Evolutionary conservation across 169 alveolate genomes (phyloP).

Genomic region (Plasmodium knowlesi): DNA sequence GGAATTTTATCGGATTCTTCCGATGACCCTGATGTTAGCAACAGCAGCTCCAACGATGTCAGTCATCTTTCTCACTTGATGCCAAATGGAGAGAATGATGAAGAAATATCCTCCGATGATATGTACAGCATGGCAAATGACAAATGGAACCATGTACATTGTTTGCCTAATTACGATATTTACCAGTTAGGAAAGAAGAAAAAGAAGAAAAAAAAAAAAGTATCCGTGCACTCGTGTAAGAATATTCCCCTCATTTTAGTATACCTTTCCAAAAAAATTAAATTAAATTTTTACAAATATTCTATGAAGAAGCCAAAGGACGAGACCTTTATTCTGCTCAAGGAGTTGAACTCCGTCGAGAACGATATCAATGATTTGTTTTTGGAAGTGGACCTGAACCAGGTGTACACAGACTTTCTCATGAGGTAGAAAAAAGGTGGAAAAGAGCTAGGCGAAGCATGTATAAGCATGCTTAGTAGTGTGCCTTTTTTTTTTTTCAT

Average conservation of each 20-base stretch:
- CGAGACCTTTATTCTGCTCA: conserved; percentile 59
- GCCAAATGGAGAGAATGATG: conserved; percentile 3
- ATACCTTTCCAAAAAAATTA: conserved; percentile 61
- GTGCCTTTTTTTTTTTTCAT: background rate
- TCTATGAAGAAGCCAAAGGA: conserved; percentile 72
- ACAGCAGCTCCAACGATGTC: conserved; percentile 27
- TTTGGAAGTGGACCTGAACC: conserved; percentile 57
- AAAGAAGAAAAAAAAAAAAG: conserved; percentile 59
- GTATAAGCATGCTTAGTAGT: too few relatives aligned
- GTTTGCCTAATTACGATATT: conserved; percentile 31
- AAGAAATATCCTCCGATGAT: conserved; percentile 26
- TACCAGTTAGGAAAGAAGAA: conserved; percentile 3
- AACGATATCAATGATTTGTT: conserved; percentile 67
- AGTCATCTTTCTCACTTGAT: background rate
- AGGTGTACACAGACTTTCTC: conserved; percentile 31
- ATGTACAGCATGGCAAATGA: background rate
- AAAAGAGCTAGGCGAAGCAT: background rate
- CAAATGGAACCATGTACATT: conserved; percentile 56
- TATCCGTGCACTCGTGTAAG: conserved; percentile 32
- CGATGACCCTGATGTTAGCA: conserved; percentile 10
- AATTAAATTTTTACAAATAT: conserved; percentile 67
- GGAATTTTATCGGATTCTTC: background rate
- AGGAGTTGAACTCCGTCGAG: conserved; percentile 56
- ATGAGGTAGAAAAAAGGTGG: background rate
- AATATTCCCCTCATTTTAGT: conserved; percentile 42